Evolutionary conservation across 257 asterid genomes (phyloP), one percentile per base, ranked within the genome.

Genomic region (Salvia rosmarinus): DNA sequence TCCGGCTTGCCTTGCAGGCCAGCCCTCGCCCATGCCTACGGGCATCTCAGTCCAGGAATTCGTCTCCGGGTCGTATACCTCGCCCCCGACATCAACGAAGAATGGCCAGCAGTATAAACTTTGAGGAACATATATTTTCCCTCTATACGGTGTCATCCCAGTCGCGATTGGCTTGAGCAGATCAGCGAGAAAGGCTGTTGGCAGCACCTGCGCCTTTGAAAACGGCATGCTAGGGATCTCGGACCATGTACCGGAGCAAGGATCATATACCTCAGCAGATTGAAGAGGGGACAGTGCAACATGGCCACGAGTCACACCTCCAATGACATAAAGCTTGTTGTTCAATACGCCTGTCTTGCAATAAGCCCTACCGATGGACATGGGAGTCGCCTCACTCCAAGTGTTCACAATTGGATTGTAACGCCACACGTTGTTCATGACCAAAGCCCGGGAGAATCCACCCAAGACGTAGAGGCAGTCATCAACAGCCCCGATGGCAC

Each of bases 1-100:
- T 55, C 98, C 98, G 3, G 97, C 96, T 78, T 90, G 97, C 80
- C 87, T 78, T 7, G 98, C 95, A n/a, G 96, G 97, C 98, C 98
- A 93, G 12, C 98, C 97, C 68, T 89, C 98, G 3, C 97, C 98
- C 98, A 93, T 90, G 67, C 98, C 97, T 20, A 68, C 71, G 6
- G 97, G 95, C 97, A 93, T 93, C 71, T 90, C 97, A 6, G 74
- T 84, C 97, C 98, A 93, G 6, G 90, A 75, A 71, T 87, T 87
- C 7, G 90, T 85, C 63, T 89, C 95, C 0, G 97, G 98, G 73
- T 93, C 97, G 57, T 85, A 93, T 1, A 90, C 97, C 78, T 93
- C 97, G 54, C 98, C 98, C 5, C 98, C 98, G 35, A 91, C 97
- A 77, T 93, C 98, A 32, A 93, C 97, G 14, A 90, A 90, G 77